A percentile compares a stretch with the other conserved stretches of the same genome.
Evolutionary conservation across 2,329 filamentous ascomycete species (phyloP).

Genomic region (Stachybotrys elegans): DNA sequence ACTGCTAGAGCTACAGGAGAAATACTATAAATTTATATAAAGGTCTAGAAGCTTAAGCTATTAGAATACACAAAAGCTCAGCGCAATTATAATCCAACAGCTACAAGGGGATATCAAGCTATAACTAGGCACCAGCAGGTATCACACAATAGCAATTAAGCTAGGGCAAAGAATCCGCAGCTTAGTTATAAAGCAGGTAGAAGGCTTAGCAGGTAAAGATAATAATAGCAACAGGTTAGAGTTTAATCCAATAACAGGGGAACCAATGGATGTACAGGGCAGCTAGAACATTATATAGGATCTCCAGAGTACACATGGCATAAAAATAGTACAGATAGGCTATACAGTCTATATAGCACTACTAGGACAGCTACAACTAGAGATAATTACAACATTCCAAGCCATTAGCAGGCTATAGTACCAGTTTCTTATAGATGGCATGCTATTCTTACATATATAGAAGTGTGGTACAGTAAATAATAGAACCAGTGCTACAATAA

Average conservation of each 20-base stretch:
- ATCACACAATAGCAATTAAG: conserved; percentile 2
- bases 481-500: background rate
- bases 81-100: background rate
- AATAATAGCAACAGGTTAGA: conserved; percentile 3
- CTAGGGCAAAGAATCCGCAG: conserved; percentile 1
- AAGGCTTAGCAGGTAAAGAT: background rate
- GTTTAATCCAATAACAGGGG: conserved; percentile 1
- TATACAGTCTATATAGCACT: no score
- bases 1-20: no score
- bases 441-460: background rate
- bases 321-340: no score
- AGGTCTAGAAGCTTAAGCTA: background rate
- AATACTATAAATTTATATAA: no score
- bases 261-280: no score
- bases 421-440: conserved; percentile 2
- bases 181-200: no score
- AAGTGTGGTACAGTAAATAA: background rate
- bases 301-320: no score
- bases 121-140: background rate
- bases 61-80: conserved; percentile 1
- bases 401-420: conserved; percentile 5
- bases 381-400: conserved; percentile 4
- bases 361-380: background rate
- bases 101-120: conserved; percentile 1
- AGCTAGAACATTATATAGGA: no score